Evolutionary conservation across 2,329 filamentous ascomycete genomes (phyloP).

Genomic region (Ciborinia camelliae): DNA sequence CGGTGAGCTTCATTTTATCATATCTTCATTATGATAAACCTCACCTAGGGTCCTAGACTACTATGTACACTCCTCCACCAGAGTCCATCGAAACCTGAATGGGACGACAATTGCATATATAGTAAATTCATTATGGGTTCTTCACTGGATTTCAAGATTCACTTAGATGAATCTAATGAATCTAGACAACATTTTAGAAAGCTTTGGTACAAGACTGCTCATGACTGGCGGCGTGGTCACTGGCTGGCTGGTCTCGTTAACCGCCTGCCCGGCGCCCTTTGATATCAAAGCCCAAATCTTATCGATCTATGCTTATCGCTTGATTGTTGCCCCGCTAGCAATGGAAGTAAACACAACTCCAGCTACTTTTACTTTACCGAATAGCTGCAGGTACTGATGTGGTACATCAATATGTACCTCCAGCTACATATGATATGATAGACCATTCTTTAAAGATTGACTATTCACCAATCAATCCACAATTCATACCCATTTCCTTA

Average conservation of each 20-base stretch:
- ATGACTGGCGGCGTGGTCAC: neutral
- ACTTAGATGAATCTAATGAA: neutral
- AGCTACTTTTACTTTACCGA: neutral
- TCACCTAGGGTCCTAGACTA: too few relatives aligned
- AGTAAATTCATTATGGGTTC: neutral
- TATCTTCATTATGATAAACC: neutral
- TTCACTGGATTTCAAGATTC: neutral
- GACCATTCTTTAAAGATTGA: neutral
- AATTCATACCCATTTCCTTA: neutral
- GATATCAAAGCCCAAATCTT: neutral
- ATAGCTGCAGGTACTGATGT: constrained; percentile 1
- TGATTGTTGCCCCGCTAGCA: constrained; percentile 5
- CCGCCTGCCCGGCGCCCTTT: too few relatives aligned
- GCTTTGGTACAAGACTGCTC: constrained; percentile 2
- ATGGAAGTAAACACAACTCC: constrained; percentile 1
- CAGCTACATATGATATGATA: too few relatives aligned
- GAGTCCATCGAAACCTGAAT: neutral
- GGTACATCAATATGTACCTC: too few relatives aligned
- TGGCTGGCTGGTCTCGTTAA: neutral
- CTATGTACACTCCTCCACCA: neutral
- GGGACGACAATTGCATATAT: neutral
- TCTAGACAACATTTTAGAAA: neutral
- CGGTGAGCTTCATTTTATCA: neutral
- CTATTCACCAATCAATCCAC: neutral
- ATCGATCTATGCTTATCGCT: neutral